Conservation (phyloP, 805 yeast species). For the Wickerhamomyces canadensis region DNA sequence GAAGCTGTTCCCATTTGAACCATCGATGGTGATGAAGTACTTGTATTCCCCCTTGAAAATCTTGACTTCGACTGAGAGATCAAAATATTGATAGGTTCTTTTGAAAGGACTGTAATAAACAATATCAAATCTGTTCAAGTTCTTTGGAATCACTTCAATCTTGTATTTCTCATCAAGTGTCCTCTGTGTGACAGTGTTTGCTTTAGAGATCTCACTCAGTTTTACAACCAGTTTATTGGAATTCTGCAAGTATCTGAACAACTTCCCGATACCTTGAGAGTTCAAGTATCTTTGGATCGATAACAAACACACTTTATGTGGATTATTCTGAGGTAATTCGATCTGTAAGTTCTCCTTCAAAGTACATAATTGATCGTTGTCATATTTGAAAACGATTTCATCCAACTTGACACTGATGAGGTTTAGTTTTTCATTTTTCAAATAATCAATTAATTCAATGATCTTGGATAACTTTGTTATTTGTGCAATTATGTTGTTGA, state of each 20-base stretch:
- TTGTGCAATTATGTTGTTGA: slow-evolving; percentile 14
- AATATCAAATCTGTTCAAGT: slow-evolving; percentile 13
- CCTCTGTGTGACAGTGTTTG: not conserved
- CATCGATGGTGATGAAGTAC: not conserved
- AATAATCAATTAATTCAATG: slow-evolving; percentile 19
- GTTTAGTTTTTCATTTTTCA: slow-evolving; percentile 17
- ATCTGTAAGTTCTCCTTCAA: slow-evolving; percentile 17
- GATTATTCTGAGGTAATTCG: slow-evolving; percentile 20
- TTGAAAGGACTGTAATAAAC: slow-evolving; percentile 12
- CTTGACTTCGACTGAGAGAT: slow-evolving; percentile 12
- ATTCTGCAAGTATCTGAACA: slow-evolving; percentile 18
- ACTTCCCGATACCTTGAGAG: slow-evolving; percentile 15
- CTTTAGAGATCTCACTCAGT: slow-evolving; percentile 9
- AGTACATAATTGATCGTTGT: slow-evolving; percentile 17
- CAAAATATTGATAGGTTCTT: slow-evolving; percentile 3
- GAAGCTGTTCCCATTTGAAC: not conserved
- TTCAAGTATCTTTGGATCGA: slow-evolving; percentile 19
- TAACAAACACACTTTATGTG: slow-evolving; percentile 19
- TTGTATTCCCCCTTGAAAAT: not conserved
- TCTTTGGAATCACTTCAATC: slow-evolving; percentile 17
- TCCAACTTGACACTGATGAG: slow-evolving; percentile 21
- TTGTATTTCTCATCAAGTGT: not conserved
- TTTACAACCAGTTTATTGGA: slow-evolving; percentile 16
- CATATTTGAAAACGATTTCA: slow-evolving; percentile 22
- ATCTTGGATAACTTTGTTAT: slow-evolving; percentile 19